Conservation (phyloP, 1,139 yeast genomes). For the Geotrichum citri-aurantii region DNA sequence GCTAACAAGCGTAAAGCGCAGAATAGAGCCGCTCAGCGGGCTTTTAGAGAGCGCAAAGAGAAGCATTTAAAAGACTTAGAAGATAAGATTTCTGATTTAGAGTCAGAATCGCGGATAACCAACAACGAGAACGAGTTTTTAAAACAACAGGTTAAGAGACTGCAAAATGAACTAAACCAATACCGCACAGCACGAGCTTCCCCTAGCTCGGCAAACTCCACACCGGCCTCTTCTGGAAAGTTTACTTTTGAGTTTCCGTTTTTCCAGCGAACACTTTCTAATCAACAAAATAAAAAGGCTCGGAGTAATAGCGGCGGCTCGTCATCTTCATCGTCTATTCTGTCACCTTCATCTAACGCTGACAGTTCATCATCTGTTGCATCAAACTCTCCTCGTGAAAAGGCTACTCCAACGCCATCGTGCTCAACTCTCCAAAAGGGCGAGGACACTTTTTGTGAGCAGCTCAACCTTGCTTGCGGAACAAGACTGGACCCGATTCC, state of each 20-base stretch:
- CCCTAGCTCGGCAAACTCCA: background rate
- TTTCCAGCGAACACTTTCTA: slow-evolving; percentile 20
- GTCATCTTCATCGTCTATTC: slow-evolving; percentile 3
- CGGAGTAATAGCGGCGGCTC: slow-evolving; percentile 6
- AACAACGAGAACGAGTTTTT: slow-evolving; percentile 67
- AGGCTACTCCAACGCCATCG: background rate
- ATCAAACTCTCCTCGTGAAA: background rate
- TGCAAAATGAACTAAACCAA: slow-evolving; percentile 65
- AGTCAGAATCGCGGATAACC: slow-evolving; percentile 59
- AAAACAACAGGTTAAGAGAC: slow-evolving; percentile 66
- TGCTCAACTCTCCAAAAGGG: slow-evolving; percentile 18
- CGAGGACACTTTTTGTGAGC: slow-evolving; percentile 60
- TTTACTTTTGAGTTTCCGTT: slow-evolving; percentile 43
- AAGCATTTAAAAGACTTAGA: slow-evolving; percentile 80
- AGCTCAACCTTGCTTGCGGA: slow-evolving; percentile 79
- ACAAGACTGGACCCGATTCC: slow-evolving; percentile 57
- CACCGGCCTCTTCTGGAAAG: slow-evolving; percentile 4
- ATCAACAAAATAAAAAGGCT: background rate
- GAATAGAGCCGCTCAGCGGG: slow-evolving; percentile 95
- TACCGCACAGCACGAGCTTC: slow-evolving; percentile 32
- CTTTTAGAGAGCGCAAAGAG: slow-evolving; percentile 92
- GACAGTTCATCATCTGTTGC: slow-evolving; percentile 10
- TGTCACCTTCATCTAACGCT: slow-evolving; percentile 2
- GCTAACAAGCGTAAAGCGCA: slow-evolving; percentile 87
- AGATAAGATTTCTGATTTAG: slow-evolving; percentile 63